Percentiles rank a stretch among this genome's conserved stretches.
These are phyloP conservation scores for Sphaerulina musiva DNA, from an alignment of 2,329 filamentous ascomycete species.

Conservation along the genomic window DNA sequence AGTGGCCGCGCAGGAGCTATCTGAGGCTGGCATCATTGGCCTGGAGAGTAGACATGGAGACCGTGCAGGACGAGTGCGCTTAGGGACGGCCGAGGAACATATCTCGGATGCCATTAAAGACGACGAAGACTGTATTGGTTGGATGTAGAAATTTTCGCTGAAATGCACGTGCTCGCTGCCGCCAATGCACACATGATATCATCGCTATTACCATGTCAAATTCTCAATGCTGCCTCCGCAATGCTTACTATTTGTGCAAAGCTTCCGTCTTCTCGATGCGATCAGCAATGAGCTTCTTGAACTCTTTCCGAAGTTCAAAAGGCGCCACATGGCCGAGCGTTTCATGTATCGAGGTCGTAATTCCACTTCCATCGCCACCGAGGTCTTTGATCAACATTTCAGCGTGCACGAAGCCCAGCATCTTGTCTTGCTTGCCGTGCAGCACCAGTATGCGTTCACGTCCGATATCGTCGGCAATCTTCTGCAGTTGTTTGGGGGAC, in stretches of 20 bases:
- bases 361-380: slow-evolving; percentile 49
- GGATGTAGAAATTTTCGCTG: slow-evolving; percentile 48
- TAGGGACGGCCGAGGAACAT: slow-evolving; percentile 86
- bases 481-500: slow-evolving; percentile 56
- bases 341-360: slow-evolving; percentile 57
- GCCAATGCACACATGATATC: slow-evolving; percentile 2
- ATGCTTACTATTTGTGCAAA: slow-evolving; percentile 11
- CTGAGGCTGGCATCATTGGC: slow-evolving; percentile 80
- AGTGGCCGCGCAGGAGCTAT: slow-evolving; percentile 70
- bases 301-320: slow-evolving; percentile 63
- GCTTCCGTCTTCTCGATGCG: slow-evolving; percentile 48
- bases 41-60: slow-evolving; percentile 73
- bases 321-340: slow-evolving; percentile 69
- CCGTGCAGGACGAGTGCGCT: slow-evolving; percentile 75
- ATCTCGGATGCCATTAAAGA: slow-evolving; percentile 80
- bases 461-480: slow-evolving; percentile 62
- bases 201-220: not conserved
- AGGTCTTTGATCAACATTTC: slow-evolving; percentile 61
- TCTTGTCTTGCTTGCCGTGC: slow-evolving; percentile 69
- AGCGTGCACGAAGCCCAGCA: slow-evolving; percentile 68
- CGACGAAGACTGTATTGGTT: slow-evolving; percentile 75
- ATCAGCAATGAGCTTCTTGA: slow-evolving; percentile 57
- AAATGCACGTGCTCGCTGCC: not conserved
- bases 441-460: slow-evolving; percentile 68
- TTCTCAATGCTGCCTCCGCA: not conserved